Conservation (phyloP, 179 eudicot species). For the Pouteria campechiana region DNA sequence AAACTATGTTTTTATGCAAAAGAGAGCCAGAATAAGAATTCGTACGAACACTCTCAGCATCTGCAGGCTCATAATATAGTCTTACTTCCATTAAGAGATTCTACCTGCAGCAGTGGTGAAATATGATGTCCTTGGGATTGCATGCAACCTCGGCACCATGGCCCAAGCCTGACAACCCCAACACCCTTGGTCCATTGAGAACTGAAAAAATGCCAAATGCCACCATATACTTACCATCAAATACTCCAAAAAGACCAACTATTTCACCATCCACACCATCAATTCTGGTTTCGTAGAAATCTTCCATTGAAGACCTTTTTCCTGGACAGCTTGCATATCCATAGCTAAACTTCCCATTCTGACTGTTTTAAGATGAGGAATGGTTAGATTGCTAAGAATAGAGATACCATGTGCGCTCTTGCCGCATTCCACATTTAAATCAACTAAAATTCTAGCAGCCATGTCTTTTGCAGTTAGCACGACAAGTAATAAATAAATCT, state of each 20-base stretch:
- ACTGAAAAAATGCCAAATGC: no score
- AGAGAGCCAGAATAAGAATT: no score
- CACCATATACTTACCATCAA: constrained; percentile 72
- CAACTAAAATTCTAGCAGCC: no score
- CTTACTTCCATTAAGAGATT: not conserved
- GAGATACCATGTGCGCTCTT: not conserved
- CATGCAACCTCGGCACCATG: no score
- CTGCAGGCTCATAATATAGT: no score
- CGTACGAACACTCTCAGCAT: no score
- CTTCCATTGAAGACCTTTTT: constrained; percentile 98
- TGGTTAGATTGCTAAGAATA: not conserved
- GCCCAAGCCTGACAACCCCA: no score
- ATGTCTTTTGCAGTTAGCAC: constrained; percentile 1
- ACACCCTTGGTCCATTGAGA: no score
- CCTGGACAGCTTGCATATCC: constrained; percentile 99
- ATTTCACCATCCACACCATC: constrained; percentile 92
- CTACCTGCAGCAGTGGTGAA: not conserved
- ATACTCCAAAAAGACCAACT: constrained; percentile 93
- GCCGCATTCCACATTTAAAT: not conserved
- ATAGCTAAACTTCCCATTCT: constrained; percentile 86
- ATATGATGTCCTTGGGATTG: not conserved
- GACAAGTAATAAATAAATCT: not conserved
- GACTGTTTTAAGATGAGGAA: constrained; percentile 32
- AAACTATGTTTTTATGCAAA: no score
- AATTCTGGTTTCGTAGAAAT: constrained; percentile 91